Percentiles rank a stretch among this genome's conserved stretches.
These are phyloP conservation scores for Rhynchospora tenuis DNA, from an alignment of 176 grass and related monocot species.

Conservation along the genomic window DNA sequence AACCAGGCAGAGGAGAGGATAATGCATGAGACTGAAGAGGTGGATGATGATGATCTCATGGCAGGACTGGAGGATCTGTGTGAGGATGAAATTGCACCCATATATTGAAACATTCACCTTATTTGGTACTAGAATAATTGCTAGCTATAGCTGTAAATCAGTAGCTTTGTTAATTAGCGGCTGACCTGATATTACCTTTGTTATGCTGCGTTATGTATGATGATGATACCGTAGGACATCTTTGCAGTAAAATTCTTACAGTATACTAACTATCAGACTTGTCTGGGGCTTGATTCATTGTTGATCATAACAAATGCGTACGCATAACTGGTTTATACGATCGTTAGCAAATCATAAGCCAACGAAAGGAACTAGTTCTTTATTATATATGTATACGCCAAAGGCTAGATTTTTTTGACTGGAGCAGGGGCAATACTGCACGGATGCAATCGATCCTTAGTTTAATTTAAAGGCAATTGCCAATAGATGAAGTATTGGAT, in stretches of 20 bases:
- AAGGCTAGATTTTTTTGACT: background rate
- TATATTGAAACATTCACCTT: constrained; percentile 23
- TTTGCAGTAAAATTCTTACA: constrained; percentile 18
- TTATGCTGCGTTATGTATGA: constrained; percentile 18
- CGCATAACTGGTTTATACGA: background rate
- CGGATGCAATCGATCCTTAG: too few species aligned
- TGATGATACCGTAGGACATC: constrained; percentile 11
- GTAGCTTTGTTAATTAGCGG: constrained; percentile 11
- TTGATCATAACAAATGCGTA: background rate
- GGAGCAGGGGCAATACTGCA: too few species aligned
- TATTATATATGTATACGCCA: background rate
- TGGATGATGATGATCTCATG: constrained; percentile 55
- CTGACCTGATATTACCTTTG: background rate
- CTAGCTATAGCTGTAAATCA: constrained; percentile 30
- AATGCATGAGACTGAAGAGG: constrained; percentile 30
- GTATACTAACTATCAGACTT: constrained; percentile 2
- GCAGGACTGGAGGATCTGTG: constrained; percentile 56
- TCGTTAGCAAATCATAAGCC: background rate
- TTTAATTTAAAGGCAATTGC: too few species aligned
- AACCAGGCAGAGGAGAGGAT: constrained; percentile 62
- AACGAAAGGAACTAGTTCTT: background rate
- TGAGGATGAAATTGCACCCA: constrained; percentile 31
- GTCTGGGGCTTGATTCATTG: background rate
- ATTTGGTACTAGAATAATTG: background rate
- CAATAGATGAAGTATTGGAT: too few species aligned